Base-by-base conservation (phyloP, 2,329 filamentous ascomycete genomes). In the Hypoxylon sp. region DNA sequence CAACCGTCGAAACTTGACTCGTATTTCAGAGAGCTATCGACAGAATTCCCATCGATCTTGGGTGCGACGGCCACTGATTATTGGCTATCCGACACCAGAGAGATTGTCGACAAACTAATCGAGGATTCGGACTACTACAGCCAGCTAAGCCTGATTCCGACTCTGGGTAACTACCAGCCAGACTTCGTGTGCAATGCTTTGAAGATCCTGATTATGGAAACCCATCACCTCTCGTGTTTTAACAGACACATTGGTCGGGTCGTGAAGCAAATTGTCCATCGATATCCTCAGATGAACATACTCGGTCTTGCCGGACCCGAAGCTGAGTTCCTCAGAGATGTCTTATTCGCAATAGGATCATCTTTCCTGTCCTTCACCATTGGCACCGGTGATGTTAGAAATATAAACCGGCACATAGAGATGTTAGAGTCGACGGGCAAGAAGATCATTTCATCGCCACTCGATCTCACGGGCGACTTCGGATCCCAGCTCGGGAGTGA, bases 271-370 rank as follows among this genome's bases (percentile, higher is more conserved):
- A 76, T 81, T 6, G 62, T 71, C 0, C 79, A 81, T 68, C 74
- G 75, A 10, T 78, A 79, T 43, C 74, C 79, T 0, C 70, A 69
- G 3, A 79, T 81, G 78, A 71, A 76, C 7, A 75, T 80, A 13
- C 71, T 82, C 1, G 75, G 75, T 0, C 59, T 82, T 1, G 74
- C 75, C 0, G 75, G 77, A 6, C 64, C 73, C 0, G 70, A 72
- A 1, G 26, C 71, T n/a, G 69, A 70, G 0, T 63, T 82, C 30
- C 72, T 72, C 0, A 68, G 72, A 41, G 68, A 74, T 24, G 59
- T 81, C 4, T 53, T 81, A 0, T 46, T 64, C 0, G 75, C 75
- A 1, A 59, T 79, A 2, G 70, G 71, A 0, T 60, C 69, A 0
- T 67, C 76, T 0, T 81, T 79, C 59, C 52, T 62, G 15, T 73